Conservation (phyloP, 2,329 filamentous ascomycete genomes). For the Diaporthe vaccinii region DNA sequence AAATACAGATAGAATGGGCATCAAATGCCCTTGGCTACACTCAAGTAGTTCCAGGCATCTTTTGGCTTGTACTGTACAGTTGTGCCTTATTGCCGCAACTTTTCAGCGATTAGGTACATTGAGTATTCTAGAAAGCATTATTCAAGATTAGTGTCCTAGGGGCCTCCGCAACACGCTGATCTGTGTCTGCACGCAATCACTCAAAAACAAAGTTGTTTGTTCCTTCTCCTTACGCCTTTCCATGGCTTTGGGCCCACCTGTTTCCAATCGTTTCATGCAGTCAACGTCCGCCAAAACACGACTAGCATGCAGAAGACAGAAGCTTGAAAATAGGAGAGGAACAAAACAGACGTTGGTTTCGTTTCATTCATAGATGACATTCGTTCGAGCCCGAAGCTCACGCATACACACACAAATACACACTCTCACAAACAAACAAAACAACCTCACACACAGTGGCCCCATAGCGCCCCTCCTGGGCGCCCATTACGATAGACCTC, state of each 20-base stretch:
- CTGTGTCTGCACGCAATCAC: background rate
- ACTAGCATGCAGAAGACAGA: background rate
- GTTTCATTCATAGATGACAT: slow-evolving; percentile 27
- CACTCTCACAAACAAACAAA: background rate
- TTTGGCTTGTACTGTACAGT: background rate
- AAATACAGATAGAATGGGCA: slow-evolving; percentile 11
- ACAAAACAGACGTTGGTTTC: slow-evolving; percentile 21
- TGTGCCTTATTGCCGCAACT: background rate
- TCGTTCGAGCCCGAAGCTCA: slow-evolving; percentile 7
- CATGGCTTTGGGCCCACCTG: background rate
- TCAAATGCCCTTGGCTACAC: background rate
- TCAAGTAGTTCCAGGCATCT: background rate
- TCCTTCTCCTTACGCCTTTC: background rate
- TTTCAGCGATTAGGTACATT: background rate
- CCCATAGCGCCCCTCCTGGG: background rate
- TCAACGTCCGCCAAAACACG: background rate
- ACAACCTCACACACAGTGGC: background rate
- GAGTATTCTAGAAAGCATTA: background rate
- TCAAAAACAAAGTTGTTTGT: background rate
- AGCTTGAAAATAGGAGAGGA: background rate
- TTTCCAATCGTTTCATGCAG: background rate
- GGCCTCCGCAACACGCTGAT: background rate
- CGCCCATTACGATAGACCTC: slow-evolving; percentile 13
- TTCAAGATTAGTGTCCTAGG: background rate
- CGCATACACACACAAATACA: background rate